Percentiles rank a stretch among this genome's conserved stretches.
Conservation (phyloP, 495 filamentous ascomycete genomes). For the Tuber melanosporum region DNA sequence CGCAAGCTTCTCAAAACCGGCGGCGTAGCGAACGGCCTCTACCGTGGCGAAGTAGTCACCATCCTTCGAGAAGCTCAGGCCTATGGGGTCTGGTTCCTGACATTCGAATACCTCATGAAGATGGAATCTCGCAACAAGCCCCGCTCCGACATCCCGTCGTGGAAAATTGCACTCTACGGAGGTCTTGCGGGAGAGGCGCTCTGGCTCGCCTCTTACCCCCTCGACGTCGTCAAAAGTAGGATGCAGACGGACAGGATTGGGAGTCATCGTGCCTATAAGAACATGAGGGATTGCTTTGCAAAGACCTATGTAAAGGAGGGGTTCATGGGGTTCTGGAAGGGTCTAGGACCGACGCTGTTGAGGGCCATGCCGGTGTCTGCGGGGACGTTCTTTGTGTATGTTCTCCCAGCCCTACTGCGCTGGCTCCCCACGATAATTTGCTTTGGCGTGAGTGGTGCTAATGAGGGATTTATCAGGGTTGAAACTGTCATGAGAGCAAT, state of each 20-base stretch:
- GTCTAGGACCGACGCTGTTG: slow-evolving; percentile 83
- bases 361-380: slow-evolving; percentile 97
- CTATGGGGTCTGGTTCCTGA: slow-evolving; percentile 90
- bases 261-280: slow-evolving; percentile 58
- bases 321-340: slow-evolving; percentile 86
- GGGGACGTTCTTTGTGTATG: slow-evolving; percentile 79
- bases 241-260: slow-evolving; percentile 95
- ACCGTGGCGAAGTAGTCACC: slow-evolving; percentile 81
- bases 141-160: slow-evolving; percentile 67
- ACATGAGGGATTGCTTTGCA: slow-evolving; percentile 82
- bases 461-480: slow-evolving; percentile 20
- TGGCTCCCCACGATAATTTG: background rate
- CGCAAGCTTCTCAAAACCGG: slow-evolving; percentile 62
- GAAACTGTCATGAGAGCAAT: slow-evolving; percentile 41
- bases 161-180: slow-evolving; percentile 86
- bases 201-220: slow-evolving; percentile 87
- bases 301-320: slow-evolving; percentile 77
- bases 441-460: slow-evolving; percentile 5
- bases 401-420: background rate
- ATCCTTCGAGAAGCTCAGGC: slow-evolving; percentile 83
- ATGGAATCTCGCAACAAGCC: slow-evolving; percentile 67
- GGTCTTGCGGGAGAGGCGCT: slow-evolving; percentile 88
- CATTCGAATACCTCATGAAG: slow-evolving; percentile 96
- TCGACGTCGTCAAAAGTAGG: slow-evolving; percentile 98
- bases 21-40: slow-evolving; percentile 65